These are phyloP conservation scores for Vitis cinerea DNA, from an alignment of 164 flowering plant genomes.

Conservation along the genomic window DNA sequence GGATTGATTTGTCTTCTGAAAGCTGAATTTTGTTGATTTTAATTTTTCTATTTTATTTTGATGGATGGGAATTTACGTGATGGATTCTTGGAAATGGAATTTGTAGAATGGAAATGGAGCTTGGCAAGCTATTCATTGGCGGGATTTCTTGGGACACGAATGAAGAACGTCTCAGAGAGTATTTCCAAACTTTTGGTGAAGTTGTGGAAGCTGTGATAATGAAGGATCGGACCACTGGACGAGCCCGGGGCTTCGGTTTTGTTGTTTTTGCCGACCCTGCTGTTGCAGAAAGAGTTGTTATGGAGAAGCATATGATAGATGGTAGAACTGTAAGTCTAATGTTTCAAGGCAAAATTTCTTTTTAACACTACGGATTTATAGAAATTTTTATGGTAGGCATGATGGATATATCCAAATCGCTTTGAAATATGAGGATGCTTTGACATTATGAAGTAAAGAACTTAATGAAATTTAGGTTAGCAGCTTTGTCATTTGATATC, in stretches of 20 bases:
- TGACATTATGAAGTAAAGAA: not conserved
- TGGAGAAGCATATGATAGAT: constrained; percentile 73
- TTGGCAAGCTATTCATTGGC: constrained; percentile 82
- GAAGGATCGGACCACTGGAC: constrained; percentile 88
- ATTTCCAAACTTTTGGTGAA: constrained; percentile 69
- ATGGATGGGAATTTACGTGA: not conserved
- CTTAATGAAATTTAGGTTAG: not conserved
- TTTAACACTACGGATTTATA: not conserved
- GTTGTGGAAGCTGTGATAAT: constrained; percentile 83
- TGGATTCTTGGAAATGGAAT: constrained; percentile 5
- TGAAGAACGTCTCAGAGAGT: constrained; percentile 76
- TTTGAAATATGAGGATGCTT: not conserved
- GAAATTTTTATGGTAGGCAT: not conserved
- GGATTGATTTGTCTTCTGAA: not conserved
- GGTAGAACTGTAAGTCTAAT: constrained; percentile 69
- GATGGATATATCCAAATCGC: no score
- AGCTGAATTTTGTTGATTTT: not conserved
- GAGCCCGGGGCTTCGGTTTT: constrained; percentile 93
- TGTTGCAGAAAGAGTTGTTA: constrained; percentile 73
- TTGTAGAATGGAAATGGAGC: constrained; percentile 65
- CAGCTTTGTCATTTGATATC: not conserved
- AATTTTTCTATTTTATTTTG: not conserved
- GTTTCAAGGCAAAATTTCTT: no score
- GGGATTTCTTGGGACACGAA: constrained; percentile 96
- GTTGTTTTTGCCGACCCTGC: constrained; percentile 80